Conservation (phyloP, 2,329 filamentous ascomycete genomes). For the Monosporascus ibericus region DNA sequence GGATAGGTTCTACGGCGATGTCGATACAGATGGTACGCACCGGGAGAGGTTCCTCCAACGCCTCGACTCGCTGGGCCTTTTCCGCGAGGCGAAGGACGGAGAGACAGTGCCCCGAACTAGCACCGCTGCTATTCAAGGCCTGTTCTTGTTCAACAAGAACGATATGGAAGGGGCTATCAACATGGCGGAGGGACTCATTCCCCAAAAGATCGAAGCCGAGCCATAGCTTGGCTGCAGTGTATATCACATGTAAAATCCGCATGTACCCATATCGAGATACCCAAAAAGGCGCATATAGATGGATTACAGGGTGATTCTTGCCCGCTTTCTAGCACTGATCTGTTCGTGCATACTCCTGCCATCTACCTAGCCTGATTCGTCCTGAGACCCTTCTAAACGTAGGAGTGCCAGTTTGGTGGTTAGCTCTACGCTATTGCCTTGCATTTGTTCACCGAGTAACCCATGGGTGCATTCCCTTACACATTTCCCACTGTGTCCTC, state of each 20-base stretch:
- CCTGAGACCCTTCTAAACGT: too few relatives aligned
- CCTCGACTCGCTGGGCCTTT: constrained; percentile 64
- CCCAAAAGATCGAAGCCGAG: constrained; percentile 47
- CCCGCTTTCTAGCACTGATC: too few relatives aligned
- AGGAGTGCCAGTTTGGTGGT: too few relatives aligned
- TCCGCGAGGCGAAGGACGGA: constrained; percentile 49
- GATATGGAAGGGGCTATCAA: constrained; percentile 80
- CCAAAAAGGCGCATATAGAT: constrained; percentile 1
- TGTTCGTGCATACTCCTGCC: too few relatives aligned
- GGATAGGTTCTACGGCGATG: constrained; percentile 89
- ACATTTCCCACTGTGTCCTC: too few relatives aligned
- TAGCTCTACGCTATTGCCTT: too few relatives aligned
- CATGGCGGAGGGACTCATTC: constrained; percentile 65
- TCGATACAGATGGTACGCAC: constrained; percentile 58
- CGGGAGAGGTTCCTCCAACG: constrained; percentile 64
- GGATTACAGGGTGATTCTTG: too few relatives aligned
- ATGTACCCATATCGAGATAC: constrained; percentile 11
- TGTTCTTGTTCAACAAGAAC: constrained; percentile 94
- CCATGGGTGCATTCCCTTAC: too few relatives aligned
- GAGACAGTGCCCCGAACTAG: constrained; percentile 56
- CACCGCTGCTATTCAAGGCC: constrained; percentile 84
- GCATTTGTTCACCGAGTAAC: too few relatives aligned
- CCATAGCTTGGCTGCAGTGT: constrained; percentile 5
- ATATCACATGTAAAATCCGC: constrained; percentile 2
- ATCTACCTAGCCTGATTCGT: too few relatives aligned